phyloP scores from a whole-genome alignment of 257 asterid species.

The Salvia hispanica region DNA sequence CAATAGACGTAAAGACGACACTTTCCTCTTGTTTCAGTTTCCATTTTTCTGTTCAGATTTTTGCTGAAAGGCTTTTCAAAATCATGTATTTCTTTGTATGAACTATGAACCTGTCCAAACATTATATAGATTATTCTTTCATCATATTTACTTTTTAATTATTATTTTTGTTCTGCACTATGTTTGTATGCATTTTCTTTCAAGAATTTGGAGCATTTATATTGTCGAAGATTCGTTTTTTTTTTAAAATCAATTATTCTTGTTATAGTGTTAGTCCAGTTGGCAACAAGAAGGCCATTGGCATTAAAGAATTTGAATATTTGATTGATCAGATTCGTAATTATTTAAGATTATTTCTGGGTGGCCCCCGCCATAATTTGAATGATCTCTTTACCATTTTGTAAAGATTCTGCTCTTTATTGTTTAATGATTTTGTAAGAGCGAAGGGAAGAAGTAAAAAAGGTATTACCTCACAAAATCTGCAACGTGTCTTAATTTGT shows the following conservation, averaged over 20 bases:
- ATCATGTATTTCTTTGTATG: constrained; percentile 38
- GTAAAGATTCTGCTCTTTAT: constrained; percentile 28
- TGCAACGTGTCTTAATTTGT: constrained; percentile 14
- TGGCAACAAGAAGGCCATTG: constrained; percentile 32
- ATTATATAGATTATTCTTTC: constrained; percentile 44
- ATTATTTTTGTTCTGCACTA: background rate
- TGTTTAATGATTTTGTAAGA: constrained; percentile 1
- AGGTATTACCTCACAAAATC: constrained; percentile 9
- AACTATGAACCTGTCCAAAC: constrained; percentile 28
- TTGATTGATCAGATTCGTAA: constrained; percentile 32
- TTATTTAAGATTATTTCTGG: constrained; percentile 11
- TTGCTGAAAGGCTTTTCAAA: constrained; percentile 33
- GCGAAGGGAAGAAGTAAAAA: background rate
- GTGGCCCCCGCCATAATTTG: constrained; percentile 20
- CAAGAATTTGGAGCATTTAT: background rate
- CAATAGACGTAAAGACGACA: constrained; percentile 46
- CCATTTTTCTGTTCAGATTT: constrained; percentile 32
- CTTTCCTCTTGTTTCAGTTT: constrained; percentile 33
- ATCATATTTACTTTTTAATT: constrained; percentile 19
- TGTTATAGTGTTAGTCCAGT: constrained; percentile 34
- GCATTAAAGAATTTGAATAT: constrained; percentile 31
- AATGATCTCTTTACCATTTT: constrained; percentile 21
- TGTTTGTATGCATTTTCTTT: background rate
- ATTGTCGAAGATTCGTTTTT: background rate
- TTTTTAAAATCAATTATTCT: constrained; percentile 30